These are phyloP conservation scores for Vigna reflexopilosa DNA, from an alignment of 306 rosid species.

Conservation along the genomic window DNA sequence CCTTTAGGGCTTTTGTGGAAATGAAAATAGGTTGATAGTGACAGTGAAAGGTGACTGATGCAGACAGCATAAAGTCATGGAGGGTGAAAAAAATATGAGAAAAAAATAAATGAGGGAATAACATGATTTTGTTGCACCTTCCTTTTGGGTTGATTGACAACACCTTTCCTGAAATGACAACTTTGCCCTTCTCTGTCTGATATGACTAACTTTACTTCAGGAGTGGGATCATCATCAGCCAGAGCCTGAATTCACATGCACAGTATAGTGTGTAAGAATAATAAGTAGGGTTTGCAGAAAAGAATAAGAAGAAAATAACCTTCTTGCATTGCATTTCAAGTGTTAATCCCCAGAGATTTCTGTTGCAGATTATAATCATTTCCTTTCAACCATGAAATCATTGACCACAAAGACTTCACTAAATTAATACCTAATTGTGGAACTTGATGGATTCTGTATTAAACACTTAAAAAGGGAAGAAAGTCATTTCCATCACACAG, in stretches of 20 bases:
- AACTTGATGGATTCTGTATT: no score
- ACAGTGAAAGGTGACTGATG: slow-evolving; percentile 63
- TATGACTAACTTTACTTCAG: slow-evolving; percentile 39
- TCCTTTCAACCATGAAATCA: slow-evolving; percentile 40
- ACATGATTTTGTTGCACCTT: slow-evolving; percentile 70
- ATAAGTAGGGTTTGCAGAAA: background rate
- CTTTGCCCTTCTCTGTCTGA: slow-evolving; percentile 55
- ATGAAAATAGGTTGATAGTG: slow-evolving; percentile 65
- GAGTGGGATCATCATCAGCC: slow-evolving; percentile 3
- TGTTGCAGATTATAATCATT: slow-evolving; percentile 43
- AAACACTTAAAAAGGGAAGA: background rate
- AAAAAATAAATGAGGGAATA: slow-evolving; percentile 53
- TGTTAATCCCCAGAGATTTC: slow-evolving; percentile 47
- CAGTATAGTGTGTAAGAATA: background rate
- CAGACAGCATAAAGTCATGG: slow-evolving; percentile 59
- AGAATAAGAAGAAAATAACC: background rate
- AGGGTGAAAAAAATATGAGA: background rate
- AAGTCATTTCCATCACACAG: background rate
- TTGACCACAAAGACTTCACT: slow-evolving; percentile 22
- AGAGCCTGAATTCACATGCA: slow-evolving; percentile 8
- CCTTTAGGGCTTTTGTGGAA: slow-evolving; percentile 64
- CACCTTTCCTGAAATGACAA: slow-evolving; percentile 51
- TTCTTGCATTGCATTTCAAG: slow-evolving; percentile 3
- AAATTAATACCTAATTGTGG: background rate
- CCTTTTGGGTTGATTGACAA: slow-evolving; percentile 72